A percentile compares a stretch with the other conserved stretches of the same genome.
Conservation (phyloP, 2,329 filamentous ascomycete species). For the Magnaporthiopsis incrustans region DNA sequence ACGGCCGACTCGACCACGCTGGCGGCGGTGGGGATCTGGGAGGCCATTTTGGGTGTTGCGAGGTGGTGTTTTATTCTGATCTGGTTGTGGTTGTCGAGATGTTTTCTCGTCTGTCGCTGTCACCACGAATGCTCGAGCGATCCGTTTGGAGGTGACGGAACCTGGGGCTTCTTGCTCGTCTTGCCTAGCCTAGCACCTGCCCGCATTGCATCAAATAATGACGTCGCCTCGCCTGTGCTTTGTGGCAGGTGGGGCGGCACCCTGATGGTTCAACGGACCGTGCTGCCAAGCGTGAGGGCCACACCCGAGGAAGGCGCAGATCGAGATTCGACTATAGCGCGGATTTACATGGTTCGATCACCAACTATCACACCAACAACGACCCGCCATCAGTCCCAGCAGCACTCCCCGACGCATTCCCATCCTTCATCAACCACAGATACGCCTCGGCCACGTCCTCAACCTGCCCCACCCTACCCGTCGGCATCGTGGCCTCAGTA, state of each 20-base stretch:
- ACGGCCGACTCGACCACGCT: constrained; percentile 59
- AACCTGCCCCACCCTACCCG: constrained; percentile 14
- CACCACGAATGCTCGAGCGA: background rate
- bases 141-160: too few relatives aligned
- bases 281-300: too few relatives aligned
- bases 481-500: constrained; percentile 12
- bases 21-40: constrained; percentile 54
- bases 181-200: background rate
- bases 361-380: constrained; percentile 11
- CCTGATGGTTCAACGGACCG: background rate
- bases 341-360: too few relatives aligned
- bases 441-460: constrained; percentile 22
- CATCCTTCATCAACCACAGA: constrained; percentile 21
- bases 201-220: background rate
- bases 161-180: too few relatives aligned
- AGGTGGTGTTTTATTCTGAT: background rate
- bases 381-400: constrained; percentile 16
- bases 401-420: constrained; percentile 18
- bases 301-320: too few relatives aligned
- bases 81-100: background rate
- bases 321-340: too few relatives aligned
- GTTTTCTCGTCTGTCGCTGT: background rate
- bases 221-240: background rate
- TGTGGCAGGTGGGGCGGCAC: background rate
- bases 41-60: constrained; percentile 13